Base-by-base conservation (phyloP, 2,329 filamentous ascomycete genomes). In the Hymenoscyphus repandus region DNA sequence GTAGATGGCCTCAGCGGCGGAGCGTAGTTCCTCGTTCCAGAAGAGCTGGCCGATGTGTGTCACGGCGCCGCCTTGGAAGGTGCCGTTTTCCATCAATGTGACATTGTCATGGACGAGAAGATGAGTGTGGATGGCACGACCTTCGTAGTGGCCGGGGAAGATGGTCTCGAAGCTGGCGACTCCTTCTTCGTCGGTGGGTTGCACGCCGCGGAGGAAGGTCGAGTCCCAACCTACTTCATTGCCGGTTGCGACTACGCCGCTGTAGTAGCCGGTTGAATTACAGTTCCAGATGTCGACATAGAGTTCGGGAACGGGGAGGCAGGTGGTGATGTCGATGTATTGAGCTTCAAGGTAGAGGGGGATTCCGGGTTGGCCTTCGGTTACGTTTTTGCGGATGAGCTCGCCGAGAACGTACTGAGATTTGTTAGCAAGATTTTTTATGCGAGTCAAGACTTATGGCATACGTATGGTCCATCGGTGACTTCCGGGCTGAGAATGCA, bases 11-110 rank as follows among this genome's bases (percentile, higher is more conserved):
- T 80, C 74, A 46, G 83, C 78, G 31, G 68, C 56, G 31, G 60
- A 58, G 58, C 81, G 74, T 12, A 85, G 73, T 55, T 72, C 70
- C 63, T 84, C 76, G 64, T 84, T 79, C 62, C 82, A 81, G 72
- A 81, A 85, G 49, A 82, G 64, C 64, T 86, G 82, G 22, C 82
- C 81, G 36, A 84, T 73, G 67, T 85, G 80, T 10, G 76, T 74
- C 51, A 77, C 72, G 47, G 67, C 70, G 30, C 72, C 71, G 55
- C 72, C 75, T 38, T 68, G 66, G 56, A 79, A 77, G 51, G 74
- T 75, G 64, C 76, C 58, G 63, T 73, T 73, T 22, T 59, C 43
- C 34, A 62, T 51, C 13, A 66, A 51, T 0, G 62, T 68, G 4
- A 64, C 67, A 55, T 68, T 63, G 32, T 63, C 55, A 61, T 77